Conservation (phyloP, 768 basidiomycete species). For the Leccinum imitatum region DNA sequence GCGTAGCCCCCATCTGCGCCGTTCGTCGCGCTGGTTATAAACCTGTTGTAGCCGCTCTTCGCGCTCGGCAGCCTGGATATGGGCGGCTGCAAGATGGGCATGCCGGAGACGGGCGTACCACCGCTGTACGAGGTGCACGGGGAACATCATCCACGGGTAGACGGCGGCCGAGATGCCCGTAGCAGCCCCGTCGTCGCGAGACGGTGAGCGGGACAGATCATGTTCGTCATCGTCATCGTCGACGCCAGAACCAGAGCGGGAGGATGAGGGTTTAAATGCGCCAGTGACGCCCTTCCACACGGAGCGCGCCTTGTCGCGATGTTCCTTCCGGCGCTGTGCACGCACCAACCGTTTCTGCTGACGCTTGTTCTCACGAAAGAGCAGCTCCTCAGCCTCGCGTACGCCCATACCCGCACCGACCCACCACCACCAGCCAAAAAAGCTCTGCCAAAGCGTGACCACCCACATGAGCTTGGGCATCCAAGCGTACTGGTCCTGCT, state of each 20-base stretch:
- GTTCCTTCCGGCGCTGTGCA: conserved; percentile 47
- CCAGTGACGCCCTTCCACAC: conserved; percentile 60
- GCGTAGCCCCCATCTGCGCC: conserved; percentile 69
- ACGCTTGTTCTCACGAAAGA: conserved; percentile 53
- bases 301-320: conserved; percentile 51
- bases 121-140: conserved; percentile 40
- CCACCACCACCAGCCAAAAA: conserved; percentile 99
- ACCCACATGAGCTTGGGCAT: conserved; percentile 87
- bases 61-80: conserved; percentile 68
- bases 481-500: conserved; percentile 88
- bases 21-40: conserved; percentile 40
- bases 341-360: conserved; percentile 46
- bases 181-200: conserved; percentile 15
- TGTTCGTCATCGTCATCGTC: background rate
- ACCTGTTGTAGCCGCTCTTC: conserved; percentile 65
- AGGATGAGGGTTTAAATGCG: conserved; percentile 37
- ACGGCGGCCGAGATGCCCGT: background rate
- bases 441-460: conserved; percentile 95
- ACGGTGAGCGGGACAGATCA: background rate
- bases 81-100: conserved; percentile 70
- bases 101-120: conserved; percentile 63
- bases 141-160: conserved; percentile 3
- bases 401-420: conserved; percentile 88
- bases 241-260: background rate
- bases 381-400: conserved; percentile 65